phyloP scores from a whole-genome alignment of 176 grass and related monocot genomes.

The Cenchrus purpureus region DNA sequence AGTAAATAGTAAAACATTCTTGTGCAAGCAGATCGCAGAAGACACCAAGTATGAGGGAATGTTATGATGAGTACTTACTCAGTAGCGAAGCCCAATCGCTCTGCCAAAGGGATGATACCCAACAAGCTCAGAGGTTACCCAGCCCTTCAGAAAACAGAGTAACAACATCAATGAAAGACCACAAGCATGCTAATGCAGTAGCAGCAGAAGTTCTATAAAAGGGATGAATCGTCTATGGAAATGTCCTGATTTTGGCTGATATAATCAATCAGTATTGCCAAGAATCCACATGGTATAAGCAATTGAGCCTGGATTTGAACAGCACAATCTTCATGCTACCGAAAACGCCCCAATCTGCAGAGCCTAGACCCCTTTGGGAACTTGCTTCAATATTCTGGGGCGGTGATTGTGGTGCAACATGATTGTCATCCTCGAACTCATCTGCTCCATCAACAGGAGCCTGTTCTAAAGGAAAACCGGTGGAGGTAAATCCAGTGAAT shows the following conservation, averaged over 20 bases:
- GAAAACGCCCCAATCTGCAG: slow-evolving; percentile 19
- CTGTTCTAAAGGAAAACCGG: slow-evolving; percentile 49
- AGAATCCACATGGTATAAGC: slow-evolving; percentile 65
- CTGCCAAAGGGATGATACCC: slow-evolving; percentile 84
- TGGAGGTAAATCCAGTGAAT: slow-evolving; percentile 37
- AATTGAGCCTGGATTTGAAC: slow-evolving; percentile 71
- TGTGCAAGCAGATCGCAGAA: neutral
- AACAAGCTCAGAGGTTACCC: slow-evolving; percentile 69
- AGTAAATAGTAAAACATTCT: slow-evolving; percentile 34
- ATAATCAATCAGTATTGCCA: slow-evolving; percentile 61
- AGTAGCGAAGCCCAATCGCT: slow-evolving; percentile 70
- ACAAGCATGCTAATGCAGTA: neutral
- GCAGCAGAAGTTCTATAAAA: neutral
- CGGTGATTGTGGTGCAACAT: slow-evolving; percentile 26
- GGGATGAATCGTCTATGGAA: neutral
- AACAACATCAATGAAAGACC: neutral
- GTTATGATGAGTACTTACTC: slow-evolving; percentile 48
- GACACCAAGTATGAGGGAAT: neutral
- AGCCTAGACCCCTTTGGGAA: slow-evolving; percentile 28
- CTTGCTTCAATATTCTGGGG: slow-evolving; percentile 4
- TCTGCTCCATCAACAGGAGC: slow-evolving; percentile 32
- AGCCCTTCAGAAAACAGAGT: slow-evolving; percentile 50
- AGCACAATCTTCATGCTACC: slow-evolving; percentile 55
- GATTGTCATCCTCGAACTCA: slow-evolving; percentile 49
- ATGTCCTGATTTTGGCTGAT: slow-evolving; percentile 52